Evolutionary conservation across 345 rosid species (phyloP), one percentile per base, ranked within the genome.

Genomic region (sweet orange (Citrus sinensis)): DNA sequence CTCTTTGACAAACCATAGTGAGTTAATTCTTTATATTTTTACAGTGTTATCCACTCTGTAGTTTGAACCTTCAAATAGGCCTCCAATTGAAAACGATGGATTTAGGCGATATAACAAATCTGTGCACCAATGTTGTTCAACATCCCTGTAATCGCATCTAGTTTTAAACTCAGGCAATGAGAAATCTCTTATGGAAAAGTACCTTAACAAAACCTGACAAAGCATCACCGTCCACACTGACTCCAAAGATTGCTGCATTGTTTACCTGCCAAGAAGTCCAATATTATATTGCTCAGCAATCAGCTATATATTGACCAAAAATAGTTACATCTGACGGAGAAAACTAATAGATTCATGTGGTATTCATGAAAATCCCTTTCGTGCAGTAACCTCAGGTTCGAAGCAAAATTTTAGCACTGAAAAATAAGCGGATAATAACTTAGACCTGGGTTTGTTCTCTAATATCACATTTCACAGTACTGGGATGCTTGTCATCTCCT

Each of bases 241-340:
- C 80, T 22, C 89, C 92, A 59, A 22, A 32, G 75, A 90, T 77
- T 24, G 85, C 89, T 6, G 92, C 90, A 64, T 88, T 88, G 71
- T 90, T 90, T 49, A 87, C 88, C 91, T 87, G 79, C 67, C 29
- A 9, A 46, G 19, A 61, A 25, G 20, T n/a, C 3, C 42, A 81
- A 65, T 13, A 20, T 46, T 46, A 13, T 46, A 46, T 69, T 34
- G 51, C 51, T 46, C 51, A 9, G n/a, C 37, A n/a, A 30, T 49
- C 67, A 67, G 30, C 60, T 56, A 24, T 7, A 9, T 39, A 9
- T 42, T 6, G n/a, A 73, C 19, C 20, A 37, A 13, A 27, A 63
- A 2, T 8, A 62, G 27, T 46, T 9, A 24, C 32, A n/a, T 0
- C 0, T 24, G n/a, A 49, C 10, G 2, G 1, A 19, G 16, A n/a